Evolutionary conservation across 2,329 filamentous ascomycete genomes (phyloP).

Genomic region (Diaporthe longicolla): DNA sequence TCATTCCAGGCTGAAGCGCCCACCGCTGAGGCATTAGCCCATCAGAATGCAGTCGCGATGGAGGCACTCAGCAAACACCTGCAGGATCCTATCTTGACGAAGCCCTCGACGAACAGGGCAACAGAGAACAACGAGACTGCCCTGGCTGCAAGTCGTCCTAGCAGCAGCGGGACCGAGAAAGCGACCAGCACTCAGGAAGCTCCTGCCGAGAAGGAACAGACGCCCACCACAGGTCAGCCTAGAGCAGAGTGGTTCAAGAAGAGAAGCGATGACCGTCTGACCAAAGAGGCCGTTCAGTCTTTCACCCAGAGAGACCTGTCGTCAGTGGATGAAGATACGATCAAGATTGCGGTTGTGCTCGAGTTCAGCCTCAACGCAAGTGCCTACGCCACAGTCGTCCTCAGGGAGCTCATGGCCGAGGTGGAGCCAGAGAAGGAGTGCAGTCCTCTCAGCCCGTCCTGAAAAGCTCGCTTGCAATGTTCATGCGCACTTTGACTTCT

Average conservation of each 20-base stretch:
- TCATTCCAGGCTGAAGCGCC: neutral
- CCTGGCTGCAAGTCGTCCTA: neutral
- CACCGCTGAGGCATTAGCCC: neutral
- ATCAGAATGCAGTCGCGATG: slow-evolving; percentile 30
- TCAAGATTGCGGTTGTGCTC: slow-evolving; percentile 54
- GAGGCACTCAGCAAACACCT: slow-evolving; percentile 33
- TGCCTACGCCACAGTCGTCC: slow-evolving; percentile 56
- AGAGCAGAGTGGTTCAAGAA: slow-evolving; percentile 20
- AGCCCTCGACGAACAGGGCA: neutral
- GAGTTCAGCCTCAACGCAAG: slow-evolving; percentile 55
- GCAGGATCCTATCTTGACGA: neutral
- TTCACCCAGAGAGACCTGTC: slow-evolving; percentile 46
- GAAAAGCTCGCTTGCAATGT: too few species aligned
- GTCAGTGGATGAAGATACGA: slow-evolving; percentile 43
- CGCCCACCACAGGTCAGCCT: neutral
- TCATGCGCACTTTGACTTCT: neutral
- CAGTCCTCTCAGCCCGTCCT: slow-evolving; percentile 35
- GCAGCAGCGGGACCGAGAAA: slow-evolving; percentile 4
- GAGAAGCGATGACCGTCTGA: slow-evolving; percentile 1
- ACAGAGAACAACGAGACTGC: neutral
- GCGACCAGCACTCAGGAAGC: neutral
- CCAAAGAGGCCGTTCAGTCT: slow-evolving; percentile 39
- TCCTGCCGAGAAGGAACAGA: neutral
- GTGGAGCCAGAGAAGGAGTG: slow-evolving; percentile 36
- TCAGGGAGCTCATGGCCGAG: slow-evolving; percentile 53